Evolutionary conservation across 768 basidiomycete genomes (phyloP), one percentile per base, ranked within the genome.

Genomic region (Pisolithus microcarpus): DNA sequence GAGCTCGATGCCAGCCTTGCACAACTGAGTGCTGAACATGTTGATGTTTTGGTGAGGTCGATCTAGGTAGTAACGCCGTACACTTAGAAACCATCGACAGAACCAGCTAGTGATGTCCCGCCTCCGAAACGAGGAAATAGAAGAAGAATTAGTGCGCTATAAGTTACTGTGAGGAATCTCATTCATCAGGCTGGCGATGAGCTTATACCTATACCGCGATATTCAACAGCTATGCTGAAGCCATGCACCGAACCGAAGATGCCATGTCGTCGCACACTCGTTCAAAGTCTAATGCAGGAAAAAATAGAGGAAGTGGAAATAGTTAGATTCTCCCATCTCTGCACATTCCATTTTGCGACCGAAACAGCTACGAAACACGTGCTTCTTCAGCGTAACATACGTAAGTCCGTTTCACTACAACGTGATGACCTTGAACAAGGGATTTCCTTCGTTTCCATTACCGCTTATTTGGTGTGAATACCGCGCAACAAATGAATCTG

Each of bases 91-190:
- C 69, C 28, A 49, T 65, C 36, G n/a, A 39, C 55, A 91, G 89
- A 91, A 94, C 58, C 86, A 95, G 64, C 79, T 98, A 4, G 96
- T 98, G 4, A 90, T 84, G 73, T 77, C 85, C 51, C 81, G 93
- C 47, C 70, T 98, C 38, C 82, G 85, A 53, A 89, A 90, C 58
- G 95, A 99, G 64, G 93, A 97, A 64, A 75, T 95, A 53, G 96
- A 98, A 66, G 79, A 83, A 51, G 91, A 98, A 65, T 79, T 99
- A 16, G 94, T 99, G 37, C 82, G 87, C 38, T 97, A 96, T 71
- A 96, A 96, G 70, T 72, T 96, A 42, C 65, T 95, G 89, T 93
- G 26, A 34, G 54, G 4, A 54, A 24, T 18, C 42, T 2, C 8
- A 46, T 23, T 8, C 16, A 2, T 18, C 13, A 26, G 6, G 5